Evolutionary conservation across 2,329 filamentous ascomycete species (phyloP).

Genomic region (Lachnellula subtilissima): DNA sequence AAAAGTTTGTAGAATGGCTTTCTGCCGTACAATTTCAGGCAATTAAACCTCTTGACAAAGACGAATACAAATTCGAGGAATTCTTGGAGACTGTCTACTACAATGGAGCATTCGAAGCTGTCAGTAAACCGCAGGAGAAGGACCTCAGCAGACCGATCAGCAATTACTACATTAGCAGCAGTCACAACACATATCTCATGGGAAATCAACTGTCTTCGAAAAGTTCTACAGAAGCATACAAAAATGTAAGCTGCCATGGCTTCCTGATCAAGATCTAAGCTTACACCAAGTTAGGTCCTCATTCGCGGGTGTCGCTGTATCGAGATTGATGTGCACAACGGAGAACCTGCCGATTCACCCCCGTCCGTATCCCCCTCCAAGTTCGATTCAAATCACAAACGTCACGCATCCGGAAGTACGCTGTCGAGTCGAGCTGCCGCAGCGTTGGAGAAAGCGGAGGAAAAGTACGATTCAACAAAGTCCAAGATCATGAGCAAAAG

Average conservation of each 20-base stretch:
- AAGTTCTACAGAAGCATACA: conserved; percentile 71
- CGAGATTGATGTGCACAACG: conserved; percentile 94
- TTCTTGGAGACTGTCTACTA: conserved; percentile 29
- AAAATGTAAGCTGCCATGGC: conserved; percentile 50
- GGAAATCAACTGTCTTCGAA: conserved; percentile 80
- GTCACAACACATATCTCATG: conserved; percentile 88
- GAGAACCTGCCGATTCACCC: conserved; percentile 38
- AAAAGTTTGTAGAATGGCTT: conserved; percentile 47
- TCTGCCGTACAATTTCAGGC: conserved; percentile 39
- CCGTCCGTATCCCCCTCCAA: conserved; percentile 31
- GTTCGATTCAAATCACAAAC: conserved; percentile 38
- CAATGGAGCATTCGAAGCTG: conserved; percentile 26
- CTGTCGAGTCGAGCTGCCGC: conserved; percentile 29
- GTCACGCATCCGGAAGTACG: conserved; percentile 28
- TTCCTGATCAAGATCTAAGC: conserved; percentile 4
- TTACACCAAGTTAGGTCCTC: conserved; percentile 50
- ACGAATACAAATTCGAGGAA: conserved; percentile 30
- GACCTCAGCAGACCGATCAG: conserved; percentile 31
- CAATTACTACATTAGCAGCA: conserved; percentile 92
- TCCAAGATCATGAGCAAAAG: background rate
- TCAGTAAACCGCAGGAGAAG: conserved; percentile 20
- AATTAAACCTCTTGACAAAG: conserved; percentile 19
- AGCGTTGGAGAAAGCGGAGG: conserved; percentile 25
- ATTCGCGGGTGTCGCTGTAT: conserved; percentile 79
- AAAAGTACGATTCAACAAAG: conserved; percentile 26